A percentile compares a stretch with the other conserved stretches of the same genome.
phyloP scores from a whole-genome alignment of 2,329 filamentous ascomycete genomes.

The Rachicladosporium sp. region DNA sequence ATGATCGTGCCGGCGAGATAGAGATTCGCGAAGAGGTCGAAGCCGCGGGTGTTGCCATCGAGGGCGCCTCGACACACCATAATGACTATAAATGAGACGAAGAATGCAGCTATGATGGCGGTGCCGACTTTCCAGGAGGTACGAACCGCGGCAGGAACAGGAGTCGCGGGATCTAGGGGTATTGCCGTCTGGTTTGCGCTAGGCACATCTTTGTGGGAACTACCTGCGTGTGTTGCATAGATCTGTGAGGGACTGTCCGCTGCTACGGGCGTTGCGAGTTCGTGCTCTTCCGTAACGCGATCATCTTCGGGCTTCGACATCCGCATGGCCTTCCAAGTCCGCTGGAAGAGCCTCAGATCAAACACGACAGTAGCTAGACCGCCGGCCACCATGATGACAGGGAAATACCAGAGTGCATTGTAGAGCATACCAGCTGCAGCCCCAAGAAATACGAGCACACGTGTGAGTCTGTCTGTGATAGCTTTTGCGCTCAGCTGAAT shows the following conservation, averaged over 20 bases:
- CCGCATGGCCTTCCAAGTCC: constrained; percentile 1
- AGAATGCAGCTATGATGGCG: constrained; percentile 34
- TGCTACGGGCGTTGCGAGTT: no score
- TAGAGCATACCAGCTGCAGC: constrained; percentile 56
- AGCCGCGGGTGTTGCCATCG: constrained; percentile 33
- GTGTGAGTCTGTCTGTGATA: constrained; percentile 51
- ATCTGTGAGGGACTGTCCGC: no score
- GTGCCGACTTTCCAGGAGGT: constrained; percentile 22
- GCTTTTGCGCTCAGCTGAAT: constrained; percentile 52
- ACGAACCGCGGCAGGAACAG: background rate
- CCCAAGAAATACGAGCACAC: constrained; percentile 51
- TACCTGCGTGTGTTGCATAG: no score
- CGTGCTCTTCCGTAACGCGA: no score
- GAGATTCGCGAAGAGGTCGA: constrained; percentile 57
- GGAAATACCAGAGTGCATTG: constrained; percentile 65
- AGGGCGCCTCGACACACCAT: constrained; percentile 38
- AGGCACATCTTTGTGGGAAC: no score
- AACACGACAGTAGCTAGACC: constrained; percentile 43
- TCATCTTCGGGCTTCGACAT: background rate
- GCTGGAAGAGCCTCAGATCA: constrained; percentile 30
- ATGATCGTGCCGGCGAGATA: constrained; percentile 57
- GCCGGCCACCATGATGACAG: constrained; percentile 45
- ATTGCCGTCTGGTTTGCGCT: no score
- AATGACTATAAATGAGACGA: constrained; percentile 42
- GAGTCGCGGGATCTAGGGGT: no score